Evolutionary conservation across 2,329 filamentous ascomycete genomes (phyloP).

Genomic region (Colletotrichum graminicola): DNA sequence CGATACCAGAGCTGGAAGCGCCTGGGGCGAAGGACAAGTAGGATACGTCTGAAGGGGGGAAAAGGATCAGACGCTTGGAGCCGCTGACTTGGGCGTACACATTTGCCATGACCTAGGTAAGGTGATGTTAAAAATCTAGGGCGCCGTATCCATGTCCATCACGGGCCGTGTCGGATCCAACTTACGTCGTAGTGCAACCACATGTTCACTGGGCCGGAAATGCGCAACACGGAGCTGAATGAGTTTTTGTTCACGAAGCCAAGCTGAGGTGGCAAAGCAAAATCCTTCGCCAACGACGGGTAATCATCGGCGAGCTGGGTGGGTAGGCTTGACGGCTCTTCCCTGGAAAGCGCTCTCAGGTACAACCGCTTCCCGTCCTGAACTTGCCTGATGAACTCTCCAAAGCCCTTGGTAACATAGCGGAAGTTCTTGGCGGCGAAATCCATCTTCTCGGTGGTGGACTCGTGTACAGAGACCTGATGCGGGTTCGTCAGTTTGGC

Average conservation of each 20-base stretch:
- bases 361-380: conserved; percentile 75
- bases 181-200: conserved; percentile 89
- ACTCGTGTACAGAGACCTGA: conserved; percentile 81
- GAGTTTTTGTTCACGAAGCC: conserved; percentile 68
- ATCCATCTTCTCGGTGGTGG: conserved; percentile 75
- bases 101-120: conserved; percentile 81
- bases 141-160: neutral
- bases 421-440: conserved; percentile 87
- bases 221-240: conserved; percentile 83
- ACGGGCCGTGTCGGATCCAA: neutral
- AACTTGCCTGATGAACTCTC: conserved; percentile 73
- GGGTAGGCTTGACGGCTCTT: conserved; percentile 75
- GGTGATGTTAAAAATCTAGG: neutral
- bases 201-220: conserved; percentile 85
- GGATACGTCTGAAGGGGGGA: conserved; percentile 80
- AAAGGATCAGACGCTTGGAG: conserved; percentile 79
- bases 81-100: conserved; percentile 84
- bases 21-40: conserved; percentile 79
- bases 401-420: conserved; percentile 78
- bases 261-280: conserved; percentile 74
- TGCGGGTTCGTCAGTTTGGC: conserved; percentile 7
- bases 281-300: conserved; percentile 76
- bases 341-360: conserved; percentile 79
- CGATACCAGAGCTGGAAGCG: conserved; percentile 81
- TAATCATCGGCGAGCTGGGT: conserved; percentile 81